Base-by-base conservation (phyloP, 2,329 filamentous ascomycete genomes). In the Ustilaginoidea virens region DNA sequence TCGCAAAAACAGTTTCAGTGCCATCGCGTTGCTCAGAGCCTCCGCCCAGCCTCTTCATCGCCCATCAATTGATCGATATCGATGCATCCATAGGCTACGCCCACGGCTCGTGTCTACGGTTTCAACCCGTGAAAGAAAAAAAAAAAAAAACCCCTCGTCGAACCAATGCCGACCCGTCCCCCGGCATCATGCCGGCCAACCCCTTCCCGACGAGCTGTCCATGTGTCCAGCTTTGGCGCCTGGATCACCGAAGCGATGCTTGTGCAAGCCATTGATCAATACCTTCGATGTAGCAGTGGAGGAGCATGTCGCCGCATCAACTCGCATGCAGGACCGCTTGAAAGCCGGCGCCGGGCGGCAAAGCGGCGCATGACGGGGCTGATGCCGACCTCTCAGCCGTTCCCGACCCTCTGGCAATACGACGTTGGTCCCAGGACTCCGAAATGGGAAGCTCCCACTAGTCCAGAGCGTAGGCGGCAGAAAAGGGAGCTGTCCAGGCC, bases 341-440 rank as follows among this genome's bases (percentile, higher is more conserved):
- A 73, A 47, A 61, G 56, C 41, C 59, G 63, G 17, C 63, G 62
- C 17, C 58, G 67, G 5, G 40, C 62, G 13, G 64, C 65, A 20
- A 68, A 58, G 43, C 59, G 68, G 31, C 60, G 58, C 29, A 67
- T 72, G 56, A 64, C 60, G 13, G 65, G 58, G 29, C 45, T 67
- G 33, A 50, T 62, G 31, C 54, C 60, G 16, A 43, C 52, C 7
- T 44, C 56, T 14, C 41, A 44, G 4, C 39, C 49, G 6, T 49
- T 48, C 12, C 45, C 54, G 11, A 53, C 58, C 2, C 43, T 52
- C 5, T 71, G 66, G 67, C 53, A 56, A 0, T 52, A 67, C 25
- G 51, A 58, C 9, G 50, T 56, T 15, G 46, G 58, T 1, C 45
- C 56, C 5, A 56, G 61, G 29, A 43, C 65, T 30, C 67, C 63